A percentile compares a stretch with the other conserved stretches of the same genome.
Evolutionary conservation across 2,329 filamentous ascomycete species (phyloP).

Genomic region (Alternaria infectoria): DNA sequence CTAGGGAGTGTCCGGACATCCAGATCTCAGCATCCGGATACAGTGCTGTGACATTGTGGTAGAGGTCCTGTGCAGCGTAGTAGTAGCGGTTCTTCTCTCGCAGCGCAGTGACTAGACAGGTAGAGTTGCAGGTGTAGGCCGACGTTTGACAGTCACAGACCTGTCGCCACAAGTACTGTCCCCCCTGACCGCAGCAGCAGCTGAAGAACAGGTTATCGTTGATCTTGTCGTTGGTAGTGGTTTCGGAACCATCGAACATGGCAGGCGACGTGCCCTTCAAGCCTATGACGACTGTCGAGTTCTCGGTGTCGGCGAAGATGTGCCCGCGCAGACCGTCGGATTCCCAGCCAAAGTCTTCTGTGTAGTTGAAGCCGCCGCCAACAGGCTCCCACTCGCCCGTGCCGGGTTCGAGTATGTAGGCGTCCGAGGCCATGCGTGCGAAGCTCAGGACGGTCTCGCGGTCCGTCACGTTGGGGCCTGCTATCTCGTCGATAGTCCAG

Average conservation of each 20-base stretch:
- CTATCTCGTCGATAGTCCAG: constrained; percentile 82
- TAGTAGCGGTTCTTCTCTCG: constrained; percentile 90
- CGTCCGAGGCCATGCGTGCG: constrained; percentile 86
- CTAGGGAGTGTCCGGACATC: constrained; percentile 91
- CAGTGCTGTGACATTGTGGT: constrained; percentile 86
- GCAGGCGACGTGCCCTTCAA: constrained; percentile 89
- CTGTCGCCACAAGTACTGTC: constrained; percentile 86
- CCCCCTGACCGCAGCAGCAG: constrained; percentile 95
- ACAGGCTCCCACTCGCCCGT: constrained; percentile 77
- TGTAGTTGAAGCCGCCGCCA: constrained; percentile 79
- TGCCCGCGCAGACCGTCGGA: constrained; percentile 87
- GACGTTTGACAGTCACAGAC: constrained; percentile 91
- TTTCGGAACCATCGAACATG: constrained; percentile 95
- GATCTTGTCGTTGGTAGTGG: constrained; percentile 94
- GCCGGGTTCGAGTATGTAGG: constrained; percentile 77
- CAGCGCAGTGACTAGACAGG: constrained; percentile 79
- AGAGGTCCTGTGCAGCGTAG: constrained; percentile 84
- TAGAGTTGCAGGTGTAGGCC: constrained; percentile 90
- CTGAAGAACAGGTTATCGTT: constrained; percentile 99
- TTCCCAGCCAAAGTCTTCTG: constrained; percentile 91
- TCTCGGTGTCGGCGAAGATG: constrained; percentile 84
- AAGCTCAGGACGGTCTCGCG: constrained; percentile 83
- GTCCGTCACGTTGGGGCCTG: constrained; percentile 82
- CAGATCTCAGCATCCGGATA: constrained; percentile 87
- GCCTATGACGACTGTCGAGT: constrained; percentile 87